A percentile compares a stretch with the other conserved stretches of the same genome.
phyloP scores from a whole-genome alignment of 805 yeast genomes.

The Pichia californica region DNA sequence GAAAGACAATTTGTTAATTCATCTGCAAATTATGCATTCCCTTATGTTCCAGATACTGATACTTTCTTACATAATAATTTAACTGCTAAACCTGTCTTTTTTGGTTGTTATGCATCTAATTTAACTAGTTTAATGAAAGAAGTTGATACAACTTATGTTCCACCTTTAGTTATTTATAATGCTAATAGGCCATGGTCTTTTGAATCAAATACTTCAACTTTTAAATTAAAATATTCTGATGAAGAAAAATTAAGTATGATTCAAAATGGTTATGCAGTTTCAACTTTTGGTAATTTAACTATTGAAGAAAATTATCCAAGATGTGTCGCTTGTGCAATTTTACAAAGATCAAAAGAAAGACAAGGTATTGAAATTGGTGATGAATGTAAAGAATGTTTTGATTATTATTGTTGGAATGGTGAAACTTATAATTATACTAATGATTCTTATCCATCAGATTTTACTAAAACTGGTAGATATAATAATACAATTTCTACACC shows the following conservation, averaged over 20 bases:
- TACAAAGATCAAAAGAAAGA: constrained; percentile 73
- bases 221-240: constrained; percentile 53
- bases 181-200: constrained; percentile 67
- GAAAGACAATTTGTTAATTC: constrained; percentile 48
- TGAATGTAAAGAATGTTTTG: constrained; percentile 69
- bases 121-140: constrained; percentile 45
- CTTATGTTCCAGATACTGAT: constrained; percentile 67
- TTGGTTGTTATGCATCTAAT: constrained; percentile 71
- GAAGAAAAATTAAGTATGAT: constrained; percentile 55
- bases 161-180: constrained; percentile 72
- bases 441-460: constrained; percentile 26
- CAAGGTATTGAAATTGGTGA: constrained; percentile 50
- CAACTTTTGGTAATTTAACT: constrained; percentile 60
- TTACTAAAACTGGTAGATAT: constrained; percentile 34
- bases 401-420: constrained; percentile 57
- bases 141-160: constrained; percentile 33
- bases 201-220: constrained; percentile 68
- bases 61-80: constrained; percentile 56
- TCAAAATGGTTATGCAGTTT: constrained; percentile 66
- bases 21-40: constrained; percentile 61
- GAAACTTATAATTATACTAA: constrained; percentile 14
- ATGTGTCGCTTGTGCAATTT: constrained; percentile 78
- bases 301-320: constrained; percentile 61
- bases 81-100: constrained; percentile 67
- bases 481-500: constrained; percentile 4